phyloP scores from a whole-genome alignment of 306 rosid genomes.

The Cicer pinnatifidum region DNA sequence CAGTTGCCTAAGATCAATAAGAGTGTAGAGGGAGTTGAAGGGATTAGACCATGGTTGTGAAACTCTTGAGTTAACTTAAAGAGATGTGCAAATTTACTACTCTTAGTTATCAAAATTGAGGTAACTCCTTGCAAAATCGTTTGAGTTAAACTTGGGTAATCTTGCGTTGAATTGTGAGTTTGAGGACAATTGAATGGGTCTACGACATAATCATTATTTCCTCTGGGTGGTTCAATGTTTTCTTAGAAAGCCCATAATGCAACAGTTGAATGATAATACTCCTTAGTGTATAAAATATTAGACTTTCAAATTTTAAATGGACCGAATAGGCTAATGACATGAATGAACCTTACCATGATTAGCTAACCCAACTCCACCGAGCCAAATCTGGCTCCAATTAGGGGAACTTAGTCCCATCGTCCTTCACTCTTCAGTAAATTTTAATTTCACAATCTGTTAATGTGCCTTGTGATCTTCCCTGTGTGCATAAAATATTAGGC shows the following conservation, averaged over 20 bases:
- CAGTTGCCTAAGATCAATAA: neutral
- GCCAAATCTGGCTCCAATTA: neutral
- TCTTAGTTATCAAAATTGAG: neutral
- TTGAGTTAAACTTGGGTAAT: neutral
- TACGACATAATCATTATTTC: neutral
- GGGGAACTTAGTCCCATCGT: neutral
- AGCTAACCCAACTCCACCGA: neutral
- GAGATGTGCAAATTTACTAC: neutral
- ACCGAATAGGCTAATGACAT: neutral
- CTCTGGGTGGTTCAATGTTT: neutral
- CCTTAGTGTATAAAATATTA: neutral
- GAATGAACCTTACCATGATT: neutral
- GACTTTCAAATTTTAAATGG: neutral
- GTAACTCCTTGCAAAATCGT: neutral
- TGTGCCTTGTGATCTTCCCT: neutral
- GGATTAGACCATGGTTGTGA: neutral
- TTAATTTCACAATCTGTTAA: neutral
- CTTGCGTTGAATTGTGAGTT: constrained; percentile 7
- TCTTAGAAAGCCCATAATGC: neutral
- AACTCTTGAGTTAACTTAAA: neutral
- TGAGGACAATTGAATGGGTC: neutral
- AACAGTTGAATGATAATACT: neutral
- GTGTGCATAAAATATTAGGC: neutral
- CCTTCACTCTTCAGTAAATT: neutral
- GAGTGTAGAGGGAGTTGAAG: neutral